A percentile compares a stretch with the other conserved stretches of the same genome.
Conservation (phyloP, 768 basidiomycete genomes). For the Jaapia argillacea region DNA sequence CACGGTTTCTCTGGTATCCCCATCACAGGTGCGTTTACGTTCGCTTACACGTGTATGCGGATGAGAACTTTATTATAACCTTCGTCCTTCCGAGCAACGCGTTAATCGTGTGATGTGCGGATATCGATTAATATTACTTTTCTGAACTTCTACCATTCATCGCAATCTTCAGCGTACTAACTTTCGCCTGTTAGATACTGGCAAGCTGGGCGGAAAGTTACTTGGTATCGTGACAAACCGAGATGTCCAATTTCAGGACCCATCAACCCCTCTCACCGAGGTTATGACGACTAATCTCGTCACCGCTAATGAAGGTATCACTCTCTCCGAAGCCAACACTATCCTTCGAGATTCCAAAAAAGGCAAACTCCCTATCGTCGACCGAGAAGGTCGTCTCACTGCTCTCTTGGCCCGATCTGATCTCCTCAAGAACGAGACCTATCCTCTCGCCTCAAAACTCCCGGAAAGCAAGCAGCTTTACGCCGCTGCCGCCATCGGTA, state of each 20-base stretch:
- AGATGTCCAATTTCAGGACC: slow-evolving; percentile 87
- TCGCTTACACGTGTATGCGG: slow-evolving; percentile 19
- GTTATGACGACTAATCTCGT: slow-evolving; percentile 90
- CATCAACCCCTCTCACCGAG: slow-evolving; percentile 51
- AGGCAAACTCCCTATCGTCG: slow-evolving; percentile 89
- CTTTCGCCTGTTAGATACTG: slow-evolving; percentile 56
- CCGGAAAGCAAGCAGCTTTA: slow-evolving; percentile 91
- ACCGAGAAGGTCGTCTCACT: slow-evolving; percentile 52
- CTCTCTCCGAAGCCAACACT: slow-evolving; percentile 83
- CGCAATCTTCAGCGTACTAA: slow-evolving; percentile 9
- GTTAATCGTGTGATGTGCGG: slow-evolving; percentile 68
- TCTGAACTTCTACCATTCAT: slow-evolving; percentile 29
- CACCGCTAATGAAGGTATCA: slow-evolving; percentile 82
- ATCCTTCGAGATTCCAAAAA: slow-evolving; percentile 95
- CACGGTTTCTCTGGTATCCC: slow-evolving; percentile 96
- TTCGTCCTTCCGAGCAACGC: slow-evolving; percentile 90
- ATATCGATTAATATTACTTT: slow-evolving; percentile 25
- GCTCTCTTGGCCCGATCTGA: slow-evolving; percentile 94
- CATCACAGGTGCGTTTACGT: slow-evolving; percentile 75
- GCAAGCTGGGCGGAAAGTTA: slow-evolving; percentile 81
- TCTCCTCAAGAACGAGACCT: slow-evolving; percentile 94
- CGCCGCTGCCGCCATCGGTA: slow-evolving; percentile 93
- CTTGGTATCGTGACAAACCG: slow-evolving; percentile 95
- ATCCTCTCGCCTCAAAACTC: slow-evolving; percentile 88
- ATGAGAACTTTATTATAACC: slow-evolving; percentile 46